Conservation (phyloP, 1,284 basidiomycete genomes). For the Cystobasidium pallidum region DNA sequence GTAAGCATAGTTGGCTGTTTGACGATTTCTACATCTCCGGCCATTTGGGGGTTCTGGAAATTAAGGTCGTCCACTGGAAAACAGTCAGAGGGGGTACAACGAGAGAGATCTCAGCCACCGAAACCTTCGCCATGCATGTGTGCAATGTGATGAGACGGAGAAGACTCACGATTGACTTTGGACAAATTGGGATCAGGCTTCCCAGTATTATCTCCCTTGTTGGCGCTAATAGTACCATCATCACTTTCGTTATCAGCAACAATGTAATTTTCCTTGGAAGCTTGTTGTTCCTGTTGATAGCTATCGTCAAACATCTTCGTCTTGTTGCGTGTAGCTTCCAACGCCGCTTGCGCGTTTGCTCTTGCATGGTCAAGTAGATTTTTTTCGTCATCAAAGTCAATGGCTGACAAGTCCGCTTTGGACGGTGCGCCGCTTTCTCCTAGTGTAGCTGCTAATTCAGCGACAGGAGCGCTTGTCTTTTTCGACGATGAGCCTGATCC, state of each 20-base stretch:
- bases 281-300: constrained; percentile 51
- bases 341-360: constrained; percentile 86
- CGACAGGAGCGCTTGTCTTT: constrained; percentile 45
- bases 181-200: constrained; percentile 17
- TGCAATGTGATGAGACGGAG: neutral
- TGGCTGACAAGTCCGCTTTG: constrained; percentile 65
- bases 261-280: constrained; percentile 30
- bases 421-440: constrained; percentile 45
- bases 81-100: too few relatives aligned
- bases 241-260: constrained; percentile 32
- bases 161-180: constrained; percentile 23
- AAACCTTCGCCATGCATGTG: neutral
- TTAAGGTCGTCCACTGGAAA: constrained; percentile 84
- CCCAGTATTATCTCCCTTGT: constrained; percentile 1
- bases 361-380: constrained; percentile 88
- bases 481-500: constrained; percentile 45
- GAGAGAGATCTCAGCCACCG: neutral
- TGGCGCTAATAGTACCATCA: constrained; percentile 3
- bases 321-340: constrained; percentile 76
- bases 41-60: constrained; percentile 97
- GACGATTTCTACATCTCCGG: constrained; percentile 81
- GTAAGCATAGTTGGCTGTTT: constrained; percentile 95
- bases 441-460: constrained; percentile 22
- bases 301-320: constrained; percentile 86
- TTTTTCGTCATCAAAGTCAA: constrained; percentile 93